Conservation (phyloP, 371 early-diverging fungal species). For the Mortierella sp. region DNA sequence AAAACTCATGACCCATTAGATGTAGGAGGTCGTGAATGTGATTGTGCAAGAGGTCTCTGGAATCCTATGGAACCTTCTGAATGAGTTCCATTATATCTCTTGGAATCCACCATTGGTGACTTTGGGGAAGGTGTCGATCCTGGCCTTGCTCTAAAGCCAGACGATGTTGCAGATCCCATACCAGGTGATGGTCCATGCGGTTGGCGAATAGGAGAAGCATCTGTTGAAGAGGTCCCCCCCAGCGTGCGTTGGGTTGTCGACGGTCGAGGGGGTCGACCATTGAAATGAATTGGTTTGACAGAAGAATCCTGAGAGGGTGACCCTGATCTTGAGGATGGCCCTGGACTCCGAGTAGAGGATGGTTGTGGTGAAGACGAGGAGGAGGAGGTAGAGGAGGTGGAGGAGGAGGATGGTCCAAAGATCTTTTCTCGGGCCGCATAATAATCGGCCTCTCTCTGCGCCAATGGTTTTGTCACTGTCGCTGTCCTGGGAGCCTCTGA, state of each 20-base stretch:
- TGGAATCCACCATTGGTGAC: too few species aligned
- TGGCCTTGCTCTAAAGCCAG: too few species aligned
- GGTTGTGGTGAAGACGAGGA: neutral
- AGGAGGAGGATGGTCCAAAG: slow-evolving; percentile 30
- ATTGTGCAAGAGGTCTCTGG: slow-evolving; percentile 12
- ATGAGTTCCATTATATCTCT: too few species aligned
- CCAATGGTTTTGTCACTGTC: slow-evolving; percentile 17
- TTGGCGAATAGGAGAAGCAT: neutral
- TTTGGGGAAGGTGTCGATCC: too few species aligned
- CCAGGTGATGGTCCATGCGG: too few species aligned
- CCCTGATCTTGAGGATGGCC: neutral
- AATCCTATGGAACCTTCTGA: slow-evolving; percentile 34
- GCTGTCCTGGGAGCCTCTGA: slow-evolving; percentile 3
- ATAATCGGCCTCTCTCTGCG: slow-evolving; percentile 44
- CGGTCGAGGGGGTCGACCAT: slow-evolving; percentile 8
- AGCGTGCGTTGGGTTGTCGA: too few species aligned
- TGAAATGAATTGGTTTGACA: neutral
- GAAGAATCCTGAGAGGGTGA: neutral
- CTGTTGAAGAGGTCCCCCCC: neutral
- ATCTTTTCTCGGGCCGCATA: slow-evolving; percentile 50
- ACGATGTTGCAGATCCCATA: too few species aligned
- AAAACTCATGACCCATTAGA: neutral
- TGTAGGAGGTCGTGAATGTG: slow-evolving; percentile 5
- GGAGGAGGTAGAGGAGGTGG: neutral
- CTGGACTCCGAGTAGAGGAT: neutral